Evolutionary conservation across 83 land plant genomes (phyloP), one percentile per base, ranked within the genome.

Genomic region (Picea abies): DNA sequence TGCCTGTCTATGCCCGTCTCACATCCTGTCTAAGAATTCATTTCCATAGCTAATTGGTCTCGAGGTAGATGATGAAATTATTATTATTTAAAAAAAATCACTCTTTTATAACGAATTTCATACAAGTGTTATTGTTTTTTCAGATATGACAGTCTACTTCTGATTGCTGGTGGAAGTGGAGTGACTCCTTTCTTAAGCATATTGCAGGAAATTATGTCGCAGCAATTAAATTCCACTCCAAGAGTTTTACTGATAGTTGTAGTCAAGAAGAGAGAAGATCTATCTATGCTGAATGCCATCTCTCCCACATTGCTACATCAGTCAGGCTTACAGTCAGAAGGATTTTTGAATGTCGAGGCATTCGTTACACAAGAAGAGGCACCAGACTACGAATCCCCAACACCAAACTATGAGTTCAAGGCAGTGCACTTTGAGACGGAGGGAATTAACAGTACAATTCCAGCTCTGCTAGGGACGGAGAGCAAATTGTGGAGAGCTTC

Each of bases 91-190:
- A n/a, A n/a, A n/a, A n/a, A n/a, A n/a, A n/a, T n/a, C n/a, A n/a
- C n/a, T 3, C 3, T 4, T 8, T 8, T 76, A 79, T 88, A 68
- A 60, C 88, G 63, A 60, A 39, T 49, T 52, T 79, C 32, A 32
- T 79, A 29, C 19, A 4, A 79, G 80, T 52, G 9, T 32, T 47
- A 60, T 25, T 79, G 68, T 56, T 56, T 56, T 56, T 12, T 56
- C 69, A 92, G 94, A 64, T 92, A 90, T 71, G 85, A 85, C 47
- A 83, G 67, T 39, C 78, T 92, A 60, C 76, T 92, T 71, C 80
- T 92, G 37, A 79, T 92, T 80, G 92, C 94, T 1, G 94, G 94
- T 22, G 94, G 94, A 65, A 84, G 86, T 72, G 94, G 94, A 15
- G 84, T 92, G 16, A 88, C 94, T n/a, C 92, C 94, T 25, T 86